Base-by-base conservation (phyloP, 2,329 filamentous ascomycete species). In the Xylariales sp. region DNA sequence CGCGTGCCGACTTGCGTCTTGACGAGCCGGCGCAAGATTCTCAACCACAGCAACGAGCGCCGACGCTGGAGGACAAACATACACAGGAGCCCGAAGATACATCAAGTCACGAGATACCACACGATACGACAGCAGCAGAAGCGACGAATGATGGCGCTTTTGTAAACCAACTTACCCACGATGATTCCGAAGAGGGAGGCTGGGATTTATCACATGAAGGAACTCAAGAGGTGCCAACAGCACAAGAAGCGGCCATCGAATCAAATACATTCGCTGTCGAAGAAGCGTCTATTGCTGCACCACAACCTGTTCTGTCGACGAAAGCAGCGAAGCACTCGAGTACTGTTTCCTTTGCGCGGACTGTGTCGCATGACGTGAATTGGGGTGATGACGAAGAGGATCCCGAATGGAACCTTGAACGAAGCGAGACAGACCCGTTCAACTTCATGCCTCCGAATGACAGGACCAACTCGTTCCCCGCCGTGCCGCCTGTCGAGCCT, bases 401-500 rank as follows among this genome's bases (percentile, higher is more conserved):
- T 16, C 56, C 62, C n/a, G 78, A 82, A 46, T 81, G 74, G 73
- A 73, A 62, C 37, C 52, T 78, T 1, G 63, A 70, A 10, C 69
- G 69, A 41, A 66, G 69, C 21, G 69, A 76, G 39, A 71, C 71
- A 2, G 76, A 83, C 43, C 73, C 73, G 3, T 82, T 80, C 60
- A 74, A 73, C 45, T 76, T 77, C 48, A 78, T 83, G 74, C 63
- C 74, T 7, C 65, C 71, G 3, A 71, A 62, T 37, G 72, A 80
- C 41, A 68, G 76, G 52, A 76, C 77, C 29, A 84, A 84, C 54
- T 83, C 80, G 0, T 84, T 84, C 46, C 80, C 80, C 2, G 59
- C 61, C 9, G 75, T 82, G 1, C 74, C 77, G 9, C 66, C 70
- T 1, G 49, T 63, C 5, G 57, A 66, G 27, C 32, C 44, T 39